Conservation (phyloP, 208 protist species). For the Phytomonas sp. region DNA sequence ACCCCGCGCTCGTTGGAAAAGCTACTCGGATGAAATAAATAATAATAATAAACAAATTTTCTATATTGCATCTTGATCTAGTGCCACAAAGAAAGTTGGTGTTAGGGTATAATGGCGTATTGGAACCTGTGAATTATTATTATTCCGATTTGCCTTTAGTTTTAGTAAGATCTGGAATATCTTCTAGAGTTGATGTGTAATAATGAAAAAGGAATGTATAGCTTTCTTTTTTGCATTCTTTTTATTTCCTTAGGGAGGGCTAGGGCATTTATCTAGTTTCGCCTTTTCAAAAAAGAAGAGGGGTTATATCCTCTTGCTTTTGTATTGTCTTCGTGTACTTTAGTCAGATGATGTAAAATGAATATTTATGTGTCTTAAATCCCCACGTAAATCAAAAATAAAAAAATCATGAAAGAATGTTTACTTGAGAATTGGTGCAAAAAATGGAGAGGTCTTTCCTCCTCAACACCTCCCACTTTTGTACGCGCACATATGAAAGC, state of each 20-base stretch:
- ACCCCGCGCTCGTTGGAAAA: constrained; percentile 33
- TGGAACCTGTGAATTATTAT: too few species aligned
- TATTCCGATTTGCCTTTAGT: too few species aligned
- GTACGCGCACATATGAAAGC: neutral
- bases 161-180: neutral
- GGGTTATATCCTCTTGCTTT: neutral
- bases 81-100: too few species aligned
- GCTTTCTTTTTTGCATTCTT: neutral
- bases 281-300: neutral
- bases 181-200: neutral
- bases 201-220: constrained; percentile 1
- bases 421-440: neutral
- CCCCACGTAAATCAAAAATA: neutral
- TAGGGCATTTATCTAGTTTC: neutral
- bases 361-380: neutral
- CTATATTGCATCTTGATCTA: too few species aligned
- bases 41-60: constrained; percentile 9
- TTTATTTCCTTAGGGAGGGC: neutral
- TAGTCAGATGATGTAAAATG: neutral
- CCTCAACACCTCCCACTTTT: neutral
- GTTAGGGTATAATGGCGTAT: too few species aligned
- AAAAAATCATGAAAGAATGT: neutral
- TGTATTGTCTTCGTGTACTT: neutral
- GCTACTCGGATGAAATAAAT: constrained; percentile 35
- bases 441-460: neutral